Evolutionary conservation across 2,329 filamentous ascomycete species (phyloP), one percentile per base, ranked within the genome.

Genomic region (Pseudocercospora pini-densiflorae): DNA sequence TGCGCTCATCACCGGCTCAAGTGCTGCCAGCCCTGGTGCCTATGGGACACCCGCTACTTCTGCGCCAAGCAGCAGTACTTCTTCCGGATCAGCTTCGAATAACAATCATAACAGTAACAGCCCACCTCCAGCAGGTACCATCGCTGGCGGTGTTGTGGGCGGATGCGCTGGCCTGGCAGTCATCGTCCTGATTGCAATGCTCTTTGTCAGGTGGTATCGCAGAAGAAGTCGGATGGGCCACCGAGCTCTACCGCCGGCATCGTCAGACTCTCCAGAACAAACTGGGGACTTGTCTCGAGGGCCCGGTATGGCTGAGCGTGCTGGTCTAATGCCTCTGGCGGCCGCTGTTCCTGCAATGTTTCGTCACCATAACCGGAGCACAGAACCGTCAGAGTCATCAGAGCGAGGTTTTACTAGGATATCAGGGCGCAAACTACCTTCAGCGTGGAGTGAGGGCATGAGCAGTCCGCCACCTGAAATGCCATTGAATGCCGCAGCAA

Each of bases 101-200:
- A 31, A 47, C n/a, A 57, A 36, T 31, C 57, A 59, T 16, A 59
- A 62, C n/a, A 63, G 61, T 36, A 59, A 51, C 19, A 68, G 47
- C 36, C 74, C 78, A 21, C 76, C 82, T 6, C 79, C 80, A 53
- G 86, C 85, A 24, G 83, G 83, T 16, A 82, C 83, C 65, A 84
- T 89, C 3, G 86, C 88, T 21, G 88, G 88, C 7, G 87, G 87
- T 55, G 85, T 89, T n/a, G 81, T 90, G 27, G 88, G 88, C 16
- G 87, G 87, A 54, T 81, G 88, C 59, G 86, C 87, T 36, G 88
- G 87, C 29, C 73, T 86, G 36, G 84, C 86, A 12, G 74, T 87
- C 7, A 73, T 87, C 7, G 72, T 86, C 8, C 73, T 84, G 10
- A 77, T 85, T 33, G 75, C 87, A 10, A 74, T 89, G 61, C 76